Evolutionary conservation across 148 eudicot species (phyloP).

Genomic region (Nepenthes mirabilis): DNA sequence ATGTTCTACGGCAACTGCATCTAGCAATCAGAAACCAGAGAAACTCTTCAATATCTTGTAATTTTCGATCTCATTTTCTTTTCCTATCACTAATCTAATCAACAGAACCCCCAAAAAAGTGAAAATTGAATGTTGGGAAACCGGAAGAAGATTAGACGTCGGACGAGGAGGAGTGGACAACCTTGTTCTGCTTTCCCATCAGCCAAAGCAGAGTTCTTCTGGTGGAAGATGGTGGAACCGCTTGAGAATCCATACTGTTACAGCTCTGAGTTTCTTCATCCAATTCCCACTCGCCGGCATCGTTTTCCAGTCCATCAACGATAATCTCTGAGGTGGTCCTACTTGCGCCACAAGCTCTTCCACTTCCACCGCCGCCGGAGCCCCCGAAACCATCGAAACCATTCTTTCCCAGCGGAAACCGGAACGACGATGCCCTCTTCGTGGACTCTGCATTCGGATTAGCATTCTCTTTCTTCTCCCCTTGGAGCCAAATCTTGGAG

Average conservation of each 20-base stretch:
- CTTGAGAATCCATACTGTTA: slow-evolving; percentile 44
- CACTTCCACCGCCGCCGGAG: slow-evolving; percentile 2
- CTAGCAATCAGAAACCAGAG: no score
- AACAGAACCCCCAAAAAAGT: no score
- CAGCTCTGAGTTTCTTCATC: slow-evolving; percentile 57
- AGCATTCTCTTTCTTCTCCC: slow-evolving; percentile 22
- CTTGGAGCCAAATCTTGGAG: slow-evolving; percentile 71
- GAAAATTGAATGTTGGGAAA: not conserved
- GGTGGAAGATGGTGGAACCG: slow-evolving; percentile 36
- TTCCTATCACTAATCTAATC: no score
- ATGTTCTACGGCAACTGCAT: no score
- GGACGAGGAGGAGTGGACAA: slow-evolving; percentile 51
- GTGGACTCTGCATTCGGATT: slow-evolving; percentile 1
- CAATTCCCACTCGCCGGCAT: slow-evolving; percentile 12
- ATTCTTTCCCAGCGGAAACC: slow-evolving; percentile 25
- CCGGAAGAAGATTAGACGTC: slow-evolving; percentile 18
- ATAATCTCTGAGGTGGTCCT: slow-evolving; percentile 44
- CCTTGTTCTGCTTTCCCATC: slow-evolving; percentile 67
- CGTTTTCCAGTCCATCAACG: slow-evolving; percentile 22
- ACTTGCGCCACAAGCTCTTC: slow-evolving; percentile 7
- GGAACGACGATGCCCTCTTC: slow-evolving; percentile 31
- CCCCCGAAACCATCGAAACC: not conserved
- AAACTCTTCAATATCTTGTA: no score
- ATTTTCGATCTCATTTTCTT: no score
- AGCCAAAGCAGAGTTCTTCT: slow-evolving; percentile 78